phyloP scores from a whole-genome alignment of 768 basidiomycete genomes.

The Suillus subaureus region DNA sequence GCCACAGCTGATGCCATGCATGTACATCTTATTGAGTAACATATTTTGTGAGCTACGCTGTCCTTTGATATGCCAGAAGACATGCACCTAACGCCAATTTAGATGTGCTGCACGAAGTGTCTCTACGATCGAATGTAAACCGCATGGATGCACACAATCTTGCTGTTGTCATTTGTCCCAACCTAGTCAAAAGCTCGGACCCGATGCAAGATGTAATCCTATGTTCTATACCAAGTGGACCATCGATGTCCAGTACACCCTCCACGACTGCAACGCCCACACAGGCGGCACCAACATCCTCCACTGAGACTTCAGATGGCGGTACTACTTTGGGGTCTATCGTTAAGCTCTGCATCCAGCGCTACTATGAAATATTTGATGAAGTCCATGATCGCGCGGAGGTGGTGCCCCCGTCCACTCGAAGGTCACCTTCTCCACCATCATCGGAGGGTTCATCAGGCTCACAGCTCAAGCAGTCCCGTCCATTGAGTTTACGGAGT shows the following conservation, averaged over 20 bases:
- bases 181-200: constrained; percentile 71
- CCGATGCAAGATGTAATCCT: constrained; percentile 74
- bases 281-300: constrained; percentile 17
- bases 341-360: constrained; percentile 76
- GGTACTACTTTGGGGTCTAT: constrained; percentile 70
- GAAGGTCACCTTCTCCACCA: constrained; percentile 29
- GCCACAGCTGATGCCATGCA: constrained; percentile 67
- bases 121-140: constrained; percentile 64
- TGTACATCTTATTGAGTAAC: constrained; percentile 72
- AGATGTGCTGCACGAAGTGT: constrained; percentile 84
- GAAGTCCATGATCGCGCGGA: constrained; percentile 76
- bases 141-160: constrained; percentile 86
- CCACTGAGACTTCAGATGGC: constrained; percentile 42
- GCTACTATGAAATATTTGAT: constrained; percentile 86
- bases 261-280: constrained; percentile 13
- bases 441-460: constrained; percentile 24
- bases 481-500: constrained; percentile 30
- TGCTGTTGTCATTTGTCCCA: constrained; percentile 77
- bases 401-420: constrained; percentile 40
- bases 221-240: constrained; percentile 61
- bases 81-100: not conserved
- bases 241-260: constrained; percentile 36
- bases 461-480: constrained; percentile 25
- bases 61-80: not conserved
- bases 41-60: constrained; percentile 54